Base-by-base conservation (phyloP, 2,329 filamentous ascomycete species). In the Talaromyces albobiverticillius region DNA sequence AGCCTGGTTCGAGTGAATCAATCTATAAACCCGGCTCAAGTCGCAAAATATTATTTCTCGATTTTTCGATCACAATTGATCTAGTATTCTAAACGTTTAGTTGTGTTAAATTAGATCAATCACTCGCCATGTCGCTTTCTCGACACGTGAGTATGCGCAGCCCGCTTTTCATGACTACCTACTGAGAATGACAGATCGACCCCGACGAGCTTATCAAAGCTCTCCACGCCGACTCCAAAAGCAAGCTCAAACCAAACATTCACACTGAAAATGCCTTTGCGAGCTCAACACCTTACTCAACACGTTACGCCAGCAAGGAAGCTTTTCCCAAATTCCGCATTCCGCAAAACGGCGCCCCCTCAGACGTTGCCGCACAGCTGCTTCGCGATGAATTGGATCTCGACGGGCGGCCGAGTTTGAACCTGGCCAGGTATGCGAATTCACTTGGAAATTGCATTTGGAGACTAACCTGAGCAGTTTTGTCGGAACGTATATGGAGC, bases 401-500 rank as follows among this genome's bases (percentile, higher is more conserved):
- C 2, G 84, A 87, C 62, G 83, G 85, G 25, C 78, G 79, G 46
- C 86, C 87, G 0, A 86, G 85, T 60, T 71, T 89, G 59, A 89
- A 89, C 62, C 71, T 88, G 23, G 85, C 86, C 59, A 79, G 71
- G 76, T 78, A 32, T 1, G 18, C 32, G n/a, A 16, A 18, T 3
- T 22, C 29, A 2, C 9, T 43, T 43, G 7, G 6, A 1, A 1
- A n/a, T 16, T 16, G 18, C 9, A 16, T 7, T 16, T n/a, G 7
- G 2, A 29, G 23, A 20, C n/a, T 46, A 20, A 52, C 11, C 13
- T 23, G 14, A 31, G 22, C 23, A 82, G 81, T 61, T 89, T 89
- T 56, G 86, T 89, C 1, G 82, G 82, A 34, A 89, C 87, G 1
- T 89, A 86, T 63, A 85, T 88, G 82, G 86, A 89, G 64, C 76